Evolutionary conservation across 208 protist genomes (phyloP).

Genomic region (Leishmania martiniquensis): DNA sequence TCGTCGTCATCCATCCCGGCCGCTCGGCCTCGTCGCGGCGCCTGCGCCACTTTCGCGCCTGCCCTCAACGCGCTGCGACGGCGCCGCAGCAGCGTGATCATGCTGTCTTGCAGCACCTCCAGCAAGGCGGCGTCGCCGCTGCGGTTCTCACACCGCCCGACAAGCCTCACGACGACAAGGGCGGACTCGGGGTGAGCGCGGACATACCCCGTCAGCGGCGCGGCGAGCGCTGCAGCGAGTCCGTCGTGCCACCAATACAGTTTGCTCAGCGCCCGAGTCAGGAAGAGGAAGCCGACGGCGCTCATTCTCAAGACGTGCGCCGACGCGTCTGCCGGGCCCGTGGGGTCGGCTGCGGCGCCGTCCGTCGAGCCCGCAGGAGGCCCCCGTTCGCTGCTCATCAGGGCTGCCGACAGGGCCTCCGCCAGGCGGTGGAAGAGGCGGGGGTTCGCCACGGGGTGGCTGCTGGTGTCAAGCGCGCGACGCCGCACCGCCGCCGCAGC

Average conservation of each 20-base stretch:
- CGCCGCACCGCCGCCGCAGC: neutral
- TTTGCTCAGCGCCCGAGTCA: conserved; percentile 62
- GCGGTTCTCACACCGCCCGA: conserved; percentile 58
- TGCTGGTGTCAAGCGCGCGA: neutral
- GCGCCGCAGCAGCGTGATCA: conserved; percentile 45
- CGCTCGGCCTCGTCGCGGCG: neutral
- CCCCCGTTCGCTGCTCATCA: conserved; percentile 8
- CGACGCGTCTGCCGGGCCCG: conserved; percentile 18
- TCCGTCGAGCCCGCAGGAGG: neutral
- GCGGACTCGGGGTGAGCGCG: conserved; percentile 51
- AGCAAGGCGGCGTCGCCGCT: conserved; percentile 37
- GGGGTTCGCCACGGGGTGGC: conserved; percentile 51
- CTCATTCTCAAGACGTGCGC: conserved; percentile 25
- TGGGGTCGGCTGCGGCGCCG: neutral
- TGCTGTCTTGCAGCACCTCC: conserved; percentile 43
- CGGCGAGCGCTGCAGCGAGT: conserved; percentile 42
- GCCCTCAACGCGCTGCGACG: conserved; percentile 2
- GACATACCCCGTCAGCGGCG: conserved; percentile 47
- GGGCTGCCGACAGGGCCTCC: conserved; percentile 28
- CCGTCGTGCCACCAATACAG: conserved; percentile 49
- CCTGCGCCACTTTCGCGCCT: neutral
- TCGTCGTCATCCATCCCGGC: neutral
- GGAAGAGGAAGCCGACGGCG: conserved; percentile 57
- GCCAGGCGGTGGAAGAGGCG: conserved; percentile 39
- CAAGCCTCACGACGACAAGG: conserved; percentile 48